These are phyloP conservation scores for Nakazawaea ishiwadae DNA, from an alignment of 805 yeast species.

Conservation along the genomic window DNA sequence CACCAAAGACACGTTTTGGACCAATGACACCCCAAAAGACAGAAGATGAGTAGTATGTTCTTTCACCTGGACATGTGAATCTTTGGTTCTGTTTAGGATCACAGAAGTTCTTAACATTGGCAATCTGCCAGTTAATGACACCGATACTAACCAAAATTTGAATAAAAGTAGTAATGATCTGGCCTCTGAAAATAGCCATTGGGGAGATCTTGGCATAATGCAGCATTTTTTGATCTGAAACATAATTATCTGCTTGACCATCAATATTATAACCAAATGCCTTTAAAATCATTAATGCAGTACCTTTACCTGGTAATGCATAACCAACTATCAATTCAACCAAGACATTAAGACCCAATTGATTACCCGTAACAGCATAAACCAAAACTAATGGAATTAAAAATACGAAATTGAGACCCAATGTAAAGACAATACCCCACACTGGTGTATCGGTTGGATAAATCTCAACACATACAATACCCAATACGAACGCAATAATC, in stretches of 20 bases:
- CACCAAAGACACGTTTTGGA: too few relatives aligned
- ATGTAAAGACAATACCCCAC: constrained; percentile 52
- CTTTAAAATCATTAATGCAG: constrained; percentile 47
- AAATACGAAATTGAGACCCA: constrained; percentile 45
- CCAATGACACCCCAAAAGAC: too few relatives aligned
- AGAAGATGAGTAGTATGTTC: too few relatives aligned
- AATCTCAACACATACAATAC: constrained; percentile 35
- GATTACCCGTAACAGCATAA: constrained; percentile 42
- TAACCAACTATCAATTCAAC: constrained; percentile 55
- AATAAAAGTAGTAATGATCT: constrained; percentile 27
- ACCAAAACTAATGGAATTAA: constrained; percentile 48
- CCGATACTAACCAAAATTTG: constrained; percentile 27
- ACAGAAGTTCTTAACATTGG: constrained; percentile 30
- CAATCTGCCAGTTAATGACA: constrained; percentile 30
- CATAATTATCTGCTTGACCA: constrained; percentile 59
- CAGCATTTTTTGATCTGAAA: constrained; percentile 50
- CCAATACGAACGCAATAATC: constrained; percentile 24
- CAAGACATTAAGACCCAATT: constrained; percentile 45
- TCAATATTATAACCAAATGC: constrained; percentile 56
- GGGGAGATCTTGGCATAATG: constrained; percentile 61
- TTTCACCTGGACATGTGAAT: too few relatives aligned
- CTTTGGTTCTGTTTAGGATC: constrained; percentile 28
- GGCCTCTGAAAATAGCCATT: too few relatives aligned
- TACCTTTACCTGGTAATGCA: constrained; percentile 51
- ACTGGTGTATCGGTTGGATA: constrained; percentile 52